Conservation (phyloP, 2,329 filamentous ascomycete species). For the Passalora sequoiae region DNA sequence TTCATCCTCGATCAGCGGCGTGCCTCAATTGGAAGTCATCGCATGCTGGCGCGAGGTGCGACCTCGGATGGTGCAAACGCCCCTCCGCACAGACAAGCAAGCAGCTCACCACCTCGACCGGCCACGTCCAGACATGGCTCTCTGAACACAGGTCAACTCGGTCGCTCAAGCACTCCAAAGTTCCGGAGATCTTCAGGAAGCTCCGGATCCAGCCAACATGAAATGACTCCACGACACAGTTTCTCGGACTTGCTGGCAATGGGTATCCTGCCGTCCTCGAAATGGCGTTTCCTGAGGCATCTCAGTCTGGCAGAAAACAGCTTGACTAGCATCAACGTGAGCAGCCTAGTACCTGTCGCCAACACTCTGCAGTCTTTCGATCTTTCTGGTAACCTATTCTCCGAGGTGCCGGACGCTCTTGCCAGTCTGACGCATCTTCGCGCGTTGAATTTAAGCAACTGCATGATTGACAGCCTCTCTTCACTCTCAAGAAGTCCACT, state of each 20-base stretch:
- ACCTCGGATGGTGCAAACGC: conserved; percentile 47
- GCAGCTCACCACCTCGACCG: conserved; percentile 75
- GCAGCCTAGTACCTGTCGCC: conserved; percentile 74
- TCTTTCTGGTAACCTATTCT: conserved; percentile 85
- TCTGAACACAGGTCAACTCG: conserved; percentile 50
- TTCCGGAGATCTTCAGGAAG: conserved; percentile 82
- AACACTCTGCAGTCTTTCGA: conserved; percentile 89
- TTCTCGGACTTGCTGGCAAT: conserved; percentile 69
- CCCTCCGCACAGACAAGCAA: conserved; percentile 54
- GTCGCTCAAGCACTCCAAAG: conserved; percentile 63
- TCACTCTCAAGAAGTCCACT: conserved; percentile 80
- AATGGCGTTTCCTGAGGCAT: conserved; percentile 93
- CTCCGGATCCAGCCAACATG: conserved; percentile 70
- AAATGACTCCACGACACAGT: conserved; percentile 57
- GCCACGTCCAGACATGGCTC: conserved; percentile 68
- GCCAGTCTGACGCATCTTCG: conserved; percentile 80
- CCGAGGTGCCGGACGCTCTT: conserved; percentile 88
- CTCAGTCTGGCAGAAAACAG: conserved; percentile 88
- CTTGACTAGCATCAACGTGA: conserved; percentile 69
- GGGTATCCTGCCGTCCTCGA: conserved; percentile 71
- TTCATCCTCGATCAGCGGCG: conserved; percentile 44
- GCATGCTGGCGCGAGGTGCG: conserved; percentile 51
- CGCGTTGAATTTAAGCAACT: conserved; percentile 88
- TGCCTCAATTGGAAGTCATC: conserved; percentile 47
- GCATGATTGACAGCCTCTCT: conserved; percentile 93